Evolutionary conservation across 2,329 filamentous ascomycete genomes (phyloP).

Genomic region (Sporothrix mexicana): DNA sequence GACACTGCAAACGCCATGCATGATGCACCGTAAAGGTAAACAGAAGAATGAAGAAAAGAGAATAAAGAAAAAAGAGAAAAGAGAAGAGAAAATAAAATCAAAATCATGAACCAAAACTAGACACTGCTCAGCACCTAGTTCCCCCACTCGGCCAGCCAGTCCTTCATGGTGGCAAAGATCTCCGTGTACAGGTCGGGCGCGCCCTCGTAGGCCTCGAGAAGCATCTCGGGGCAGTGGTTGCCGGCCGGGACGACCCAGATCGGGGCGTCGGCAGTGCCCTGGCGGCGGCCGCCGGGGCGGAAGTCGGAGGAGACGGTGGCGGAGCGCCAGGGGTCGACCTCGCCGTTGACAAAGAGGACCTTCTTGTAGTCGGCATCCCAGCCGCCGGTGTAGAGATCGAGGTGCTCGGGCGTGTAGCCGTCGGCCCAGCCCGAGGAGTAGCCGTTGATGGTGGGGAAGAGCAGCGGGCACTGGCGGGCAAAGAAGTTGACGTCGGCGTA

Average conservation of each 20-base stretch:
- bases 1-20: slow-evolving; percentile 18
- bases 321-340: slow-evolving; percentile 51
- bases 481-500: slow-evolving; percentile 47
- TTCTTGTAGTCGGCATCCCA: slow-evolving; percentile 50
- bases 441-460: slow-evolving; percentile 50
- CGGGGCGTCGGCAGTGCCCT: slow-evolving; percentile 44
- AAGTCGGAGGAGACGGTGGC: slow-evolving; percentile 47
- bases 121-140: background rate
- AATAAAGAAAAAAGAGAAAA: no score
- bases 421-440: slow-evolving; percentile 43
- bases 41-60: background rate
- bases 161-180: slow-evolving; percentile 28
- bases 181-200: slow-evolving; percentile 27
- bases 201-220: slow-evolving; percentile 11
- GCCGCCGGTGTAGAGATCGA: slow-evolving; percentile 49
- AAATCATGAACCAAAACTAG: background rate
- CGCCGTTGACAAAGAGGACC: slow-evolving; percentile 50
- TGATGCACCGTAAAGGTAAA: slow-evolving; percentile 8
- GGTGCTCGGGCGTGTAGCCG: slow-evolving; percentile 47
- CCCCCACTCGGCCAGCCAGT: slow-evolving; percentile 32
- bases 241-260: slow-evolving; percentile 47
- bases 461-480: slow-evolving; percentile 53
- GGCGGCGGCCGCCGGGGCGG: slow-evolving; percentile 48
- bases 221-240: slow-evolving; percentile 51
- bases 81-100: background rate